Evolutionary conservation across 2,329 filamentous ascomycete genomes (phyloP).

Genomic region (Hypomyces rosellus): DNA sequence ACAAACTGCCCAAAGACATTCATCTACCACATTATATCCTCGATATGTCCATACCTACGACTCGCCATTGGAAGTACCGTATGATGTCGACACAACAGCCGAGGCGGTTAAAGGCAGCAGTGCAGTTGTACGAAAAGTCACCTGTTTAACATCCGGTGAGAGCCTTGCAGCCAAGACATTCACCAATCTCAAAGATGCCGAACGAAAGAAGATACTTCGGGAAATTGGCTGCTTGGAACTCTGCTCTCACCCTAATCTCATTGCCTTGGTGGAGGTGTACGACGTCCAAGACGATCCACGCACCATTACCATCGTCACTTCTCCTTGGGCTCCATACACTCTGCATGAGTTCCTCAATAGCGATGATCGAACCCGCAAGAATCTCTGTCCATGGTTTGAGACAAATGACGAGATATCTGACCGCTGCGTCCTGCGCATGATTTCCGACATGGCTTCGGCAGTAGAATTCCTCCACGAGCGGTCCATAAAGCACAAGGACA

Average conservation of each 20-base stretch:
- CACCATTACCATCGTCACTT: neutral
- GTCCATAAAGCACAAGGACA: slow-evolving; percentile 5
- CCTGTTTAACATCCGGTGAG: neutral
- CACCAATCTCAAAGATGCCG: neutral
- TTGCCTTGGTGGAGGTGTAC: slow-evolving; percentile 1
- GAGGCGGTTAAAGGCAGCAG: neutral
- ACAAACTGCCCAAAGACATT: no score
- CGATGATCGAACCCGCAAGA: neutral
- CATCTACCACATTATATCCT: neutral
- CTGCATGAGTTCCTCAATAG: neutral
- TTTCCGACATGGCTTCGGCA: neutral
- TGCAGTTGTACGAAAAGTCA: neutral
- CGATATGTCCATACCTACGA: neutral
- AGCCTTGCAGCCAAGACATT: neutral
- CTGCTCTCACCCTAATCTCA: slow-evolving; percentile 1
- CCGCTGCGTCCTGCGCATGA: neutral
- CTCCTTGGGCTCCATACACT: slow-evolving; percentile 6
- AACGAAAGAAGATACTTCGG: slow-evolving; percentile 1
- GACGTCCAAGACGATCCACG: neutral
- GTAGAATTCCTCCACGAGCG: neutral
- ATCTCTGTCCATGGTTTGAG: neutral
- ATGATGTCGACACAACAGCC: neutral
- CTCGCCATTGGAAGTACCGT: neutral
- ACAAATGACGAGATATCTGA: neutral
- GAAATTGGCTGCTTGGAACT: slow-evolving; percentile 2